Base-by-base conservation (phyloP, 768 basidiomycete species). In the Lactifluus echinatus region DNA sequence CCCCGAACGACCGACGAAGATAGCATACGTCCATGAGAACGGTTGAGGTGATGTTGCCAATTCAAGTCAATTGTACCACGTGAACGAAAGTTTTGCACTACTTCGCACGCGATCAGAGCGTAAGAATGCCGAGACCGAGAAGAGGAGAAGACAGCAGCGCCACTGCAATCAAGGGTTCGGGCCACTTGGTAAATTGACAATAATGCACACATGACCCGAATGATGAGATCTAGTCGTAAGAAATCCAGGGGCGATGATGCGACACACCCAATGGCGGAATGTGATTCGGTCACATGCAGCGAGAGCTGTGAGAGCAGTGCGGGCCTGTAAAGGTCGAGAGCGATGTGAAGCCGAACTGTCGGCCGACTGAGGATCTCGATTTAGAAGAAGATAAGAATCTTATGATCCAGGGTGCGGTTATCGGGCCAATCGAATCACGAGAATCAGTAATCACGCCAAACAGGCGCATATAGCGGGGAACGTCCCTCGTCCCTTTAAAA, bases 351-450 rank as follows among this genome's bases (percentile, higher is more conserved):
- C 54, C 40, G 54, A 55, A 39, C 29, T 24, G 31, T 55, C 47
- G 55, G 39, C 55, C 29, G 48, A 50, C 6, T 53, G 24, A 11
- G 3, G 1, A 24, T 26, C 4, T 24, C 21, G 42, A 21, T 19
- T n/a, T n/a, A n/a, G n/a, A n/a, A n/a, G n/a, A n/a, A n/a, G 19
- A 14, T 21, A 39, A 33, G 17, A n/a, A 10, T 31, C 5, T 5
- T 31, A 4, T 31, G 23, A 36, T 33, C 4, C 8, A 26, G 24
- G n/a, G 3, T 39, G 2, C 1, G 3, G 23, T 53, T 57, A 57
- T 57, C 56, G 56, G 26, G 5, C 56, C 56, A 57, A 57, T 57
- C 40, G 45, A 47, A 40, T 6, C 2, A 34, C 36, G 19, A 31
- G 10, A 4, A 31, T 10, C 31, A 3, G 28, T 31, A 37, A 48